phyloP scores from a whole-genome alignment of 1,284 basidiomycete species.

The Trametes sp. region DNA sequence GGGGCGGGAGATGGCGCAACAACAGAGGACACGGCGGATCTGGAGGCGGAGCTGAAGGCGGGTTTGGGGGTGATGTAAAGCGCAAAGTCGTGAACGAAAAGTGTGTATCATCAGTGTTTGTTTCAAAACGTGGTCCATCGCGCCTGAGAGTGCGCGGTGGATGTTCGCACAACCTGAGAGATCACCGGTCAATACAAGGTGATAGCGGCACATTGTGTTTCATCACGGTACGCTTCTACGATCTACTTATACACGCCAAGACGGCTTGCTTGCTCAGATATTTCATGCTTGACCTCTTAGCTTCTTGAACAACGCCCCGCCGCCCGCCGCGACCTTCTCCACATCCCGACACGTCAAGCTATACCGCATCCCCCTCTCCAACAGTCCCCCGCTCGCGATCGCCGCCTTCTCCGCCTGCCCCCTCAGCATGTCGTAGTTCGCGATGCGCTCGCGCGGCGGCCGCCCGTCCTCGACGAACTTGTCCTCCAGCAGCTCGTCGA shows the following conservation, averaged over 20 bases:
- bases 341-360: constrained; percentile 92
- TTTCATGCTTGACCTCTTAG: constrained; percentile 14
- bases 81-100: not conserved
- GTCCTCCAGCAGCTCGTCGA: constrained; percentile 63
- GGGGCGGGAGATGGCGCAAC: constrained; percentile 27
- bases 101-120: not conserved
- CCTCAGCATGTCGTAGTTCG: constrained; percentile 61
- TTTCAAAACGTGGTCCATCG: no score
- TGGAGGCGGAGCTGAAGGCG: constrained; percentile 58
- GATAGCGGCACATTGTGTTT: no score
- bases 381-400: constrained; percentile 53
- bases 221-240: no score
- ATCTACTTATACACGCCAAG: no score
- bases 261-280: no score
- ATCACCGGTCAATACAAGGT: no score
- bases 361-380: constrained; percentile 69
- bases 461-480: constrained; percentile 40
- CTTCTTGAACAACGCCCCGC: constrained; percentile 32
- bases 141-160: no score
- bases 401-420: constrained; percentile 48
- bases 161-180: no score
- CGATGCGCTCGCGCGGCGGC: constrained; percentile 46
- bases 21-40: constrained; percentile 42
- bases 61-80: constrained; percentile 52
- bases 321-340: constrained; percentile 55